phyloP scores from a whole-genome alignment of 805 yeast species.

The Naumovozyma castellii region DNA sequence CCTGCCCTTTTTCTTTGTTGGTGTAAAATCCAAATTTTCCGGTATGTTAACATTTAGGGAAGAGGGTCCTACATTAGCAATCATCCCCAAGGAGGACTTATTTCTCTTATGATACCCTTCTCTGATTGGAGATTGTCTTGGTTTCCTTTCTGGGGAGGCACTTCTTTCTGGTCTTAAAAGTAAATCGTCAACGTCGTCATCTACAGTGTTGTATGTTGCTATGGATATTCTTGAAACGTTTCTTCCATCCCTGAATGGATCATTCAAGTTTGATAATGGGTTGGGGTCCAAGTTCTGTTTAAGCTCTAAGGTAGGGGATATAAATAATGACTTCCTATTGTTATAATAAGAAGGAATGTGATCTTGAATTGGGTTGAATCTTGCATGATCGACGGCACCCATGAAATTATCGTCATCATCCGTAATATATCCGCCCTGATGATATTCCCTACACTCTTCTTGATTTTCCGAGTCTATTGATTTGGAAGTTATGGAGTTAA shows the following conservation, averaged over 20 bases:
- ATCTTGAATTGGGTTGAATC: conserved; percentile 16
- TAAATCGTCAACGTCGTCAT: not conserved
- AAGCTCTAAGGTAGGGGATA: conserved; percentile 74
- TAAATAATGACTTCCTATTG: conserved; percentile 42
- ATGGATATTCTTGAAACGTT: not conserved
- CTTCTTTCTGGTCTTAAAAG: conserved; percentile 22
- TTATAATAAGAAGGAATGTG: conserved; percentile 11
- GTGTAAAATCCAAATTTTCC: not conserved
- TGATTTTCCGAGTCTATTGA: not conserved
- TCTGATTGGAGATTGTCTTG: conserved; percentile 14
- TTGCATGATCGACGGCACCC: conserved; percentile 1
- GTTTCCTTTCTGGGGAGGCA: conserved; percentile 25
- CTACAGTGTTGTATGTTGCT: not conserved
- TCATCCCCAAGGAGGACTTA: conserved; percentile 30
- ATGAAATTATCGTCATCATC: too few species aligned
- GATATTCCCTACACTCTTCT: not conserved
- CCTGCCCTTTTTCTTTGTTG: conserved; percentile 2
- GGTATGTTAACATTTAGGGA: not conserved
- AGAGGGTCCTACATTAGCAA: conserved; percentile 1
- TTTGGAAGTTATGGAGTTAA: too few species aligned
- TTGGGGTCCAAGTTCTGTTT: conserved; percentile 29
- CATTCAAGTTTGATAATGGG: conserved; percentile 21
- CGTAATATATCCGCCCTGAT: too few species aligned
- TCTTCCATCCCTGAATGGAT: not conserved
- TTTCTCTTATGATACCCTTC: conserved; percentile 34